Evolutionary conservation across 345 rosid genomes (phyloP).

Genomic region (Camelina laxa): DNA sequence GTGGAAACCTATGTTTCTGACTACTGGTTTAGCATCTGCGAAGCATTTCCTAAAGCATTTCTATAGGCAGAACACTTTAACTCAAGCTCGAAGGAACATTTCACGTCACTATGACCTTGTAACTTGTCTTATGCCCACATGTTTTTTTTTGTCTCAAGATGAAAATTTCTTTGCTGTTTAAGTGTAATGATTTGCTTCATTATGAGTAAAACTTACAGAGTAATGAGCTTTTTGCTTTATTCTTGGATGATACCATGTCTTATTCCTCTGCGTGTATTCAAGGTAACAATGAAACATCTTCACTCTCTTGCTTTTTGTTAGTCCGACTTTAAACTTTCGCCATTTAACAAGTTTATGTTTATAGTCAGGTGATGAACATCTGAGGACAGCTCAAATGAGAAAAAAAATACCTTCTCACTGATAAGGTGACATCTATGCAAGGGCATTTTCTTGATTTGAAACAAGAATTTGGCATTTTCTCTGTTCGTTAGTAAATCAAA

Average conservation of each 20-base stretch:
- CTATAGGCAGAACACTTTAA: conserved; percentile 68
- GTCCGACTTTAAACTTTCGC: background rate
- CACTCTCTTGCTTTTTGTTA: conserved; percentile 1
- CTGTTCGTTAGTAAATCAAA: background rate
- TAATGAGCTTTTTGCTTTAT: conserved; percentile 72
- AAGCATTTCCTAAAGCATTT: conserved; percentile 69
- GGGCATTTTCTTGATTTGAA: background rate
- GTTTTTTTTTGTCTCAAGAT: background rate
- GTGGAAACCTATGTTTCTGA: conserved; percentile 84
- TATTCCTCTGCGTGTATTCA: conserved; percentile 79
- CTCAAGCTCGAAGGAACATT: conserved; percentile 89
- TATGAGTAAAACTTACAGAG: conserved; percentile 47
- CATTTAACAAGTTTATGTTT: background rate
- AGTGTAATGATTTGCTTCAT: background rate
- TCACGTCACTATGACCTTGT: conserved; percentile 91
- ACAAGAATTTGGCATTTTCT: background rate
- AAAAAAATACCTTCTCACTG: conserved; percentile 69
- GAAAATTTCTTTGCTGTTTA: background rate
- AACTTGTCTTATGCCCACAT: background rate
- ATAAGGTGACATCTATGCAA: conserved; percentile 53
- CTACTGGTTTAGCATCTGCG: conserved; percentile 73
- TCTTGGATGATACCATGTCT: conserved; percentile 84
- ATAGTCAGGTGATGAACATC: conserved; percentile 62
- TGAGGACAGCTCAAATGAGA: conserved; percentile 72
- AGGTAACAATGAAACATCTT: conserved; percentile 48